These are phyloP conservation scores for Carex myosuroides DNA, from an alignment of 176 grass and related monocot species.

Conservation along the genomic window DNA sequence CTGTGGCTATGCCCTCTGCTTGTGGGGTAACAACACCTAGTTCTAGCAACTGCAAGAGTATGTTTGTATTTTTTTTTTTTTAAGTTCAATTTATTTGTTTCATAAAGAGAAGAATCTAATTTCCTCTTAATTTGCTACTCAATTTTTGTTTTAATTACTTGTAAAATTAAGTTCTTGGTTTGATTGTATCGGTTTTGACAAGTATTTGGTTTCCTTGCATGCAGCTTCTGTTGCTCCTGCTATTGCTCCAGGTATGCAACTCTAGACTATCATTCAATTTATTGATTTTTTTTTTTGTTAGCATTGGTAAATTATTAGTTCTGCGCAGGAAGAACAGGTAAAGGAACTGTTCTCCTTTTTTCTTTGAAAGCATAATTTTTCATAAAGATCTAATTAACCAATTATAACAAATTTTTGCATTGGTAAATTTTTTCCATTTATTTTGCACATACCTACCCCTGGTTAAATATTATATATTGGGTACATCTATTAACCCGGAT, in stretches of 20 bases:
- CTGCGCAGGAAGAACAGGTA: not conserved
- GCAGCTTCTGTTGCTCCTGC: not conserved
- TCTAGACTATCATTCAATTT: not conserved
- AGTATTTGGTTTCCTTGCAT: not conserved
- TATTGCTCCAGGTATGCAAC: slow-evolving; percentile 1
- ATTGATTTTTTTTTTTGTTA: not conserved
- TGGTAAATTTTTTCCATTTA: not conserved
- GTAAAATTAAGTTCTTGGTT: not conserved
- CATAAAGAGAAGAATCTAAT: not conserved
- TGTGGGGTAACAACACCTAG: slow-evolving; percentile 41
- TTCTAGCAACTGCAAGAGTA: slow-evolving; percentile 52
- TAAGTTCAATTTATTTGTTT: not conserved
- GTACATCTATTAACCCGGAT: not conserved
- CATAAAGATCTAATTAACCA: not conserved
- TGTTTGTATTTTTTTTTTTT: not conserved
- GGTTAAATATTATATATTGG: not conserved
- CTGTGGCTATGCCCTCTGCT: slow-evolving; percentile 37
- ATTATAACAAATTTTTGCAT: too few relatives aligned
- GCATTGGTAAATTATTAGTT: not conserved
- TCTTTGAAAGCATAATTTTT: not conserved
- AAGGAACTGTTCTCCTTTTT: not conserved
- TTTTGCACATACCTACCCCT: not conserved
- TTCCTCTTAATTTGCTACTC: not conserved
- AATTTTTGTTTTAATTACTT: not conserved
- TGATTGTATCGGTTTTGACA: not conserved